Percentiles rank a stretch among this genome's conserved stretches.
phyloP scores from a whole-genome alignment of 257 asterid genomes.

The Gentiana dahurica region DNA sequence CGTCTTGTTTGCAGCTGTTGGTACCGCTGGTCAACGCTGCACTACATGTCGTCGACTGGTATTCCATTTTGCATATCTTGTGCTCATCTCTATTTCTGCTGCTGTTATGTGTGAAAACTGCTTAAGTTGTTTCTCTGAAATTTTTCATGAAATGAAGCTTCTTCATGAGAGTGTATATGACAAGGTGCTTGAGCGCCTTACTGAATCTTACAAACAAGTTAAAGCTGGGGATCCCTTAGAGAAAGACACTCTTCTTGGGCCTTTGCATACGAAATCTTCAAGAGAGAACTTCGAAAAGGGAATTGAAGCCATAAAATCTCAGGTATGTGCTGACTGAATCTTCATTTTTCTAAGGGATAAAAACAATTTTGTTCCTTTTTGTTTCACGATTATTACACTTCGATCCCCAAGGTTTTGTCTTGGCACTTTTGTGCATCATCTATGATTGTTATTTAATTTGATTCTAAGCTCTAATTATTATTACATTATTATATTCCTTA shows the following conservation, averaged over 20 bases:
- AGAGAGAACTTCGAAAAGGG: slow-evolving; percentile 74
- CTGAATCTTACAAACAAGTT: slow-evolving; percentile 79
- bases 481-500: no score
- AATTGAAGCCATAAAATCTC: slow-evolving; percentile 62
- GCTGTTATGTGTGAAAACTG: neutral
- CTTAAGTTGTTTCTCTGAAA: neutral
- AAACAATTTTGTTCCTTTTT: no score
- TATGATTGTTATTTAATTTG: no score
- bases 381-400: no score
- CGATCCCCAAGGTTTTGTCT: no score
- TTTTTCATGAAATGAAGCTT: slow-evolving; percentile 39
- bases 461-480: no score
- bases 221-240: slow-evolving; percentile 90
- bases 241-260: slow-evolving; percentile 86
- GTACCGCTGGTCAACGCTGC: slow-evolving; percentile 99
- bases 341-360: no score
- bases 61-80: slow-evolving; percentile 9
- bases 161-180: slow-evolving; percentile 78
- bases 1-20: slow-evolving; percentile 93
- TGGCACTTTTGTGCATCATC: no score
- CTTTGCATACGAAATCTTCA: slow-evolving; percentile 69
- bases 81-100: slow-evolving; percentile 1
- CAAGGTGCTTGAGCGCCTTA: slow-evolving; percentile 59
- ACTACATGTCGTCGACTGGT: slow-evolving; percentile 99
- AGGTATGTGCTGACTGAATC: slow-evolving; percentile 26